Evolutionary conservation across 306 rosid genomes (phyloP).

Genomic region (Herpetospermum pedunculosum): DNA sequence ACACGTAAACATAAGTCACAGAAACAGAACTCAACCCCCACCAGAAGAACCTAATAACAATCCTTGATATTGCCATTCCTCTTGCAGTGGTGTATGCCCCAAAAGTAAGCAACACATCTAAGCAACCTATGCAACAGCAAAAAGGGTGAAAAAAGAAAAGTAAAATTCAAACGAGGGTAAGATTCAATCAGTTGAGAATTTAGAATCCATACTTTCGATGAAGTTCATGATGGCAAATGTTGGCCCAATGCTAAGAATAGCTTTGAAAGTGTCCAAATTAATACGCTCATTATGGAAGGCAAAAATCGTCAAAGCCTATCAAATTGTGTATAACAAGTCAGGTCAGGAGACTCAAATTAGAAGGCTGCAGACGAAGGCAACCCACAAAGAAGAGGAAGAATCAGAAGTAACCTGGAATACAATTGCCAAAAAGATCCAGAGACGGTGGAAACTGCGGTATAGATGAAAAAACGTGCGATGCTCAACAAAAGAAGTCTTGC

Average conservation of each 20-base stretch:
- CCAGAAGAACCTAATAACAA: slow-evolving; percentile 88
- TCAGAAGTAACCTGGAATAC: slow-evolving; percentile 69
- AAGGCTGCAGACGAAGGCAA: slow-evolving; percentile 2
- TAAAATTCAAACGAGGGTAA: slow-evolving; percentile 6
- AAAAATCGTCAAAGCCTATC: slow-evolving; percentile 69
- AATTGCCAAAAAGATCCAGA: slow-evolving; percentile 88
- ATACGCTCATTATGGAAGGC: slow-evolving; percentile 53
- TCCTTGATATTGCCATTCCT: slow-evolving; percentile 96
- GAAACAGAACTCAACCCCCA: slow-evolving; percentile 63
- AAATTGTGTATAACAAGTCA: slow-evolving; percentile 15
- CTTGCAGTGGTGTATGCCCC: slow-evolving; percentile 90
- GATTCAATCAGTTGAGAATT: slow-evolving; percentile 9
- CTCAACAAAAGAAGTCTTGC: slow-evolving; percentile 92
- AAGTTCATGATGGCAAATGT: slow-evolving; percentile 79
- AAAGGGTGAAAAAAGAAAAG: slow-evolving; percentile 2
- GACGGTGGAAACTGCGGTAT: slow-evolving; percentile 94
- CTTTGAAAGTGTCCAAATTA: slow-evolving; percentile 56
- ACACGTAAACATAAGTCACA: slow-evolving; percentile 72
- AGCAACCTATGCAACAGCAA: slow-evolving; percentile 37
- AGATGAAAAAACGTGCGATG: slow-evolving; percentile 85
- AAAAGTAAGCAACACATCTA: slow-evolving; percentile 85
- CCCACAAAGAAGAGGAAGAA: slow-evolving; percentile 13
- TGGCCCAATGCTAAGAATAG: slow-evolving; percentile 79
- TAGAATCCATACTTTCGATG: slow-evolving; percentile 47
- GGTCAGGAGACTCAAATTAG: slow-evolving; percentile 7